These are phyloP conservation scores for Cardamine chenopodiifolia DNA, from an alignment of 345 rosid genomes.

Conservation along the genomic window DNA sequence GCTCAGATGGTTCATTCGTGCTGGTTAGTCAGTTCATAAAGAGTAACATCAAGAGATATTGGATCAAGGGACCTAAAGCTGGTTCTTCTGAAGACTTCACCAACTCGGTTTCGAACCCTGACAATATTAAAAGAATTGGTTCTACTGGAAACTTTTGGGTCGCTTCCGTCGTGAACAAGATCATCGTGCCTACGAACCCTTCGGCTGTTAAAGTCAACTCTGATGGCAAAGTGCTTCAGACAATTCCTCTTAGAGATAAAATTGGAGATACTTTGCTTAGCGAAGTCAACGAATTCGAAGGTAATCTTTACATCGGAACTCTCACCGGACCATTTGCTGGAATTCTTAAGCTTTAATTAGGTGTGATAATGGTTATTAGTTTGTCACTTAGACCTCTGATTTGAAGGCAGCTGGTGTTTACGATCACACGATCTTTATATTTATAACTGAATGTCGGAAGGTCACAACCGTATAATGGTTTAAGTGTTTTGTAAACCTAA, in stretches of 20 bases:
- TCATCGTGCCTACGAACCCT: constrained; percentile 36
- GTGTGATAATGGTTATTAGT: constrained; percentile 15
- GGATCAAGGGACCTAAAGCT: constrained; percentile 45
- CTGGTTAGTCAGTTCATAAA: constrained; percentile 40
- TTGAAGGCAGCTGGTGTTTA: background rate
- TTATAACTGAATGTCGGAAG: background rate
- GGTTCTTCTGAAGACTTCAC: constrained; percentile 42
- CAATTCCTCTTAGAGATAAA: constrained; percentile 35
- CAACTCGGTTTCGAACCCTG: constrained; percentile 36
- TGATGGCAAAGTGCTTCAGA: constrained; percentile 36
- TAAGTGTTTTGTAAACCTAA: background rate
- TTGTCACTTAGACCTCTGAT: background rate
- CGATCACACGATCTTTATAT: background rate
- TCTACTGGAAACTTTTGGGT: constrained; percentile 45
- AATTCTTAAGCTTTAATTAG: constrained; percentile 34
- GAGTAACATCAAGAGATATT: constrained; percentile 43
- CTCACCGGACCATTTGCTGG: constrained; percentile 43
- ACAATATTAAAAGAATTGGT: constrained; percentile 39
- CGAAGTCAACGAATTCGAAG: constrained; percentile 39
- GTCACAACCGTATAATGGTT: background rate
- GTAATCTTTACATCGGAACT: constrained; percentile 35
- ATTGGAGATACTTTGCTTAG: constrained; percentile 43
- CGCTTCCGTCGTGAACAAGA: constrained; percentile 41
- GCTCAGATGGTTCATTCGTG: constrained; percentile 41
- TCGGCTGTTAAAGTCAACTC: constrained; percentile 42